phyloP scores from a whole-genome alignment of 2,329 filamentous ascomycete species.

The Xylaria sp. region DNA sequence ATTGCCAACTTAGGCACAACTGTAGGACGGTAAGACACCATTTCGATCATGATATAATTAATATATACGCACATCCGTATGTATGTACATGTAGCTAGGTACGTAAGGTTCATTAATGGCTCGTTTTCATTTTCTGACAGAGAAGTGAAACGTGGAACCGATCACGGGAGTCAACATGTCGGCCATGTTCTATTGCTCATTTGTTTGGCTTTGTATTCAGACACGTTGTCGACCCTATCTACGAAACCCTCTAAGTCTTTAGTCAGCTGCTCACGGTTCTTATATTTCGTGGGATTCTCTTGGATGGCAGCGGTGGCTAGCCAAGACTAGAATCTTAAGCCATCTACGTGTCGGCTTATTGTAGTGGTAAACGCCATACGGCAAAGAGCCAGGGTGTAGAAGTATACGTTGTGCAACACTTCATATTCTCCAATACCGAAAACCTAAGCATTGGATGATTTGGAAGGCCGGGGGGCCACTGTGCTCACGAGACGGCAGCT shows the following conservation, averaged over 20 bases:
- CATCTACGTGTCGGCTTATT: conserved; percentile 28
- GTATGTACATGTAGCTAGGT: background rate
- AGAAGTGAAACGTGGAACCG: conserved; percentile 28
- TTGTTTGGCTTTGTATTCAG: conserved; percentile 26
- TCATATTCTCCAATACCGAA: background rate
- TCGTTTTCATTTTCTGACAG: background rate
- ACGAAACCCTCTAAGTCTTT: background rate
- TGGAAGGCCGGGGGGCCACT: background rate
- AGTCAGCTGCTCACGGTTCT: conserved; percentile 15
- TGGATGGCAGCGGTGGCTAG: conserved; percentile 11
- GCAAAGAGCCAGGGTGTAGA: conserved; percentile 1
- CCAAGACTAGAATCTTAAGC: conserved; percentile 6
- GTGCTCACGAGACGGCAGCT: conserved; percentile 1
- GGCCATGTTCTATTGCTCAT: background rate
- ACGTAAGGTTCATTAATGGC: background rate
- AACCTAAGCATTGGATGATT: background rate
- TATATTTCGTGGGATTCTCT: background rate
- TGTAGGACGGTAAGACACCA: background rate
- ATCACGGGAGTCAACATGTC: conserved; percentile 20
- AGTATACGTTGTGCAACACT: conserved; percentile 9
- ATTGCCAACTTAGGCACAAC: background rate
- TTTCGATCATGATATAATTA: background rate
- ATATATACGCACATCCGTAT: conserved; percentile 2
- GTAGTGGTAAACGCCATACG: conserved; percentile 6
- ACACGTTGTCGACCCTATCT: conserved; percentile 26